Conservation (phyloP, 2,329 filamentous ascomycete genomes). For the Fusarium sp. region DNA sequence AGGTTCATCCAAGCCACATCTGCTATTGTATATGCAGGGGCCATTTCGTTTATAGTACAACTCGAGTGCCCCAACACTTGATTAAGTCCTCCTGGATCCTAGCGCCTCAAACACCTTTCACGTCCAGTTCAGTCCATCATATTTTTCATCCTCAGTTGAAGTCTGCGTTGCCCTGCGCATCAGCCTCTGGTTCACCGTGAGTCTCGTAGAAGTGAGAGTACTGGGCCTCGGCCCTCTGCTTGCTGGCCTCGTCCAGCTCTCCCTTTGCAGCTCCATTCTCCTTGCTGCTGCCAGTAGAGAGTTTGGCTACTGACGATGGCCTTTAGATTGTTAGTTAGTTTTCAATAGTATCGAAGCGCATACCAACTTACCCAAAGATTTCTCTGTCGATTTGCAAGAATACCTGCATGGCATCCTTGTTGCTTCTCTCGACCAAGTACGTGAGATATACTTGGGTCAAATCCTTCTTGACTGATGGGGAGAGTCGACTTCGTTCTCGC, state of each 20-base stretch:
- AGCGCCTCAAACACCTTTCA: constrained; percentile 8
- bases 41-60: constrained; percentile 30
- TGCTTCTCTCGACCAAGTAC: constrained; percentile 84
- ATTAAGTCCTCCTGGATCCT: constrained; percentile 23
- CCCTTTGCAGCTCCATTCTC: constrained; percentile 55
- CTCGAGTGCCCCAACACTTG: constrained; percentile 9
- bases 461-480: constrained; percentile 73
- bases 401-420: constrained; percentile 84
- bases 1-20: constrained; percentile 21
- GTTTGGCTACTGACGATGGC: constrained; percentile 56
- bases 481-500: constrained; percentile 75
- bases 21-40: constrained; percentile 11
- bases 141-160: constrained; percentile 54
- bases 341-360: background rate
- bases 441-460: constrained; percentile 81
- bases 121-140: background rate
- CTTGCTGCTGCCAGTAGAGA: constrained; percentile 53
- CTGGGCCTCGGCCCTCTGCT: constrained; percentile 60
- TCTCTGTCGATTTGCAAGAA: constrained; percentile 86
- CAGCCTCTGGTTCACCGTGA: constrained; percentile 56
- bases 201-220: constrained; percentile 64
- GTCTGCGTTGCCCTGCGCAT: constrained; percentile 59
- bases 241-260: constrained; percentile 62
- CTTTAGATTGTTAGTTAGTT: constrained; percentile 45
- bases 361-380: constrained; percentile 76